Evolutionary conservation across 306 rosid species (phyloP).

Genomic region (Castanea sativa): DNA sequence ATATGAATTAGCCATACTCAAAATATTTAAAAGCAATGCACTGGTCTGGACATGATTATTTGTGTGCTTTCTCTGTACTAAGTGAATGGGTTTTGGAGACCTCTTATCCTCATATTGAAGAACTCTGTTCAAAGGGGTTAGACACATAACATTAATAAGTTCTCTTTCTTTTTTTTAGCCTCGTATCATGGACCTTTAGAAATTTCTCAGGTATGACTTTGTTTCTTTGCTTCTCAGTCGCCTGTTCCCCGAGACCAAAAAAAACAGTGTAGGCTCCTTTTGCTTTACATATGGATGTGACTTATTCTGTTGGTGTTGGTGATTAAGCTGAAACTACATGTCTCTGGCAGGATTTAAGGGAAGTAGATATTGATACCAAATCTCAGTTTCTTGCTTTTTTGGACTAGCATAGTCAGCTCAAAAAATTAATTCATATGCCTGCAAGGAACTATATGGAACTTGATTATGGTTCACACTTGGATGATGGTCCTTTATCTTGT

Average conservation of each 20-base stretch:
- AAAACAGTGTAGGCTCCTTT: constrained; percentile 46
- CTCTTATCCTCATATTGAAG: constrained; percentile 43
- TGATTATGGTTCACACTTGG: no score
- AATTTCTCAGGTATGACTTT: constrained; percentile 56
- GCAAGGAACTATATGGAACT: no score
- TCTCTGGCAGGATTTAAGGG: constrained; percentile 29
- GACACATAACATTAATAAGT: constrained; percentile 24
- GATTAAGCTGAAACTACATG: constrained; percentile 13
- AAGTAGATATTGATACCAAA: no score
- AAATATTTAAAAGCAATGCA: no score
- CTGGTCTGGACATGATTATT: no score
- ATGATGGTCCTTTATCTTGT: no score
- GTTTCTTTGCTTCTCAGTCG: constrained; percentile 60
- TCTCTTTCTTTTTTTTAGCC: constrained; percentile 19
- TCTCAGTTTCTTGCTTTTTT: no score
- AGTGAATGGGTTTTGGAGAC: constrained; percentile 47
- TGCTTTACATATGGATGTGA: constrained; percentile 23
- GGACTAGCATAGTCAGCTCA: no score
- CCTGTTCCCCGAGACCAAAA: constrained; percentile 46
- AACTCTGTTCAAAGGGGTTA: constrained; percentile 57
- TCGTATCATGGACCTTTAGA: constrained; percentile 14
- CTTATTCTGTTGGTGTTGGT: constrained; percentile 4
- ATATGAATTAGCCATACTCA: no score
- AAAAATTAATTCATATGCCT: no score
- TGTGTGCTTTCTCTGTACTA: not conserved